These are phyloP conservation scores for Rostrohypoxylon terebratum DNA, from an alignment of 495 filamentous ascomycete genomes.

Conservation along the genomic window DNA sequence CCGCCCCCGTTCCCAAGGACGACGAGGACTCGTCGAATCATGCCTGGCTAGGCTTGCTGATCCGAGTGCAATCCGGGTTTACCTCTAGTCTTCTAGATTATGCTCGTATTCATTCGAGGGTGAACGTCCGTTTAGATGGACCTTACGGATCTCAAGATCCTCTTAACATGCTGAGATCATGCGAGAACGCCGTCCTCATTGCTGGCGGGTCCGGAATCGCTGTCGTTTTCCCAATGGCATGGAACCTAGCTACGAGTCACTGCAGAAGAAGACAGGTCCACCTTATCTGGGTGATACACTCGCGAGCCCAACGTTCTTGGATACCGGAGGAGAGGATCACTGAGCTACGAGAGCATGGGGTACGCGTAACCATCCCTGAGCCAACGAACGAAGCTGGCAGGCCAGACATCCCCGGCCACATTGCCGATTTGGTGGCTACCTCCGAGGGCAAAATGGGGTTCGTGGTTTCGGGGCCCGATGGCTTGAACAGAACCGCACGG, in stretches of 20 bases:
- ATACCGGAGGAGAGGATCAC: constrained; percentile 58
- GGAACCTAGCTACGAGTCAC: constrained; percentile 49
- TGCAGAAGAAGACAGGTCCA: constrained; percentile 54
- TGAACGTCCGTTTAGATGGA: constrained; percentile 62
- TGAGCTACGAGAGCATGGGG: constrained; percentile 58
- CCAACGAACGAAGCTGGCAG: constrained; percentile 64
- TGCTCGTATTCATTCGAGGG: constrained; percentile 53
- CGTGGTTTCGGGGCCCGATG: constrained; percentile 67
- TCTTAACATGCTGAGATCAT: constrained; percentile 54
- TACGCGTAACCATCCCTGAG: constrained; percentile 62
- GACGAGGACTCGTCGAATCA: constrained; percentile 36
- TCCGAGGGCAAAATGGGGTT: constrained; percentile 54
- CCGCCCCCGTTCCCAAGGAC: constrained; percentile 45
- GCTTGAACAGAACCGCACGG: constrained; percentile 62
- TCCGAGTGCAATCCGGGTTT: constrained; percentile 70
- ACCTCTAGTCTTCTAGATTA: constrained; percentile 65
- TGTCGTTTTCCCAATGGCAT: constrained; percentile 66
- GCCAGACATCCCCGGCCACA: constrained; percentile 60
- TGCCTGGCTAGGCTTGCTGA: constrained; percentile 64
- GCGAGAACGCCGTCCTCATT: constrained; percentile 62
- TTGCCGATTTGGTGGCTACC: constrained; percentile 46
- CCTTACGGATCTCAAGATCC: constrained; percentile 64
- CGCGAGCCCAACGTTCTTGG: constrained; percentile 63
- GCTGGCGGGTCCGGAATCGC: constrained; percentile 73
- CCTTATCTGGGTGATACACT: constrained; percentile 69